A percentile compares a stretch with the other conserved stretches of the same genome.
Conservation (phyloP, 2,329 filamentous ascomycete genomes). For the Truncatella angustata region DNA sequence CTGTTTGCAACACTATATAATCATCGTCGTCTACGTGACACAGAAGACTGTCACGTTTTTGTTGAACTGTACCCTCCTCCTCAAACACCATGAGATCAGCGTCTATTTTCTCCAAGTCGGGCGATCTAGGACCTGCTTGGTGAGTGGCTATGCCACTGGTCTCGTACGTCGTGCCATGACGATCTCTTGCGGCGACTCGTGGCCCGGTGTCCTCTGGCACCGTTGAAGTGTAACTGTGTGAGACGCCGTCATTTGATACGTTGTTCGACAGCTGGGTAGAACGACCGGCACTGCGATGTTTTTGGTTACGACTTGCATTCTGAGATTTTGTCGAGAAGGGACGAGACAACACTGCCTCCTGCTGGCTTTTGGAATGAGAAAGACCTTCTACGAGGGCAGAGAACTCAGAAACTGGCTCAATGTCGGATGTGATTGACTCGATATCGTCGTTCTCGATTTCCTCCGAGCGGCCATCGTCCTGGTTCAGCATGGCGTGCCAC, state of each 20-base stretch:
- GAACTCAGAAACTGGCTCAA: not conserved
- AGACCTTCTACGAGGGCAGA: not conserved
- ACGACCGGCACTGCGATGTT: too few species aligned
- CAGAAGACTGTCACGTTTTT: constrained; percentile 20
- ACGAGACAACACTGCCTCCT: constrained; percentile 10
- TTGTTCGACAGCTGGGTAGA: too few species aligned
- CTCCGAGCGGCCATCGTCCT: too few species aligned
- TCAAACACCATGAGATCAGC: constrained; percentile 22
- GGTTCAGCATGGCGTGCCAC: too few species aligned
- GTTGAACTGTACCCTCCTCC: constrained; percentile 14
- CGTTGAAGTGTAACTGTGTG: too few species aligned
- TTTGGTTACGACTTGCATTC: constrained; percentile 28
- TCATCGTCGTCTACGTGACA: constrained; percentile 25
- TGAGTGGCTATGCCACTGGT: too few species aligned
- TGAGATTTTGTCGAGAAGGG: constrained; percentile 34
- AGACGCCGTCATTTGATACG: too few species aligned
- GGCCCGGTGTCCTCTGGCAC: too few species aligned
- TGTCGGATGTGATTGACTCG: not conserved
- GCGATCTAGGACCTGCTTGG: constrained; percentile 12
- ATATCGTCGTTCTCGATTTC: too few species aligned
- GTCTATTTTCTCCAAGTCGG: constrained; percentile 19
- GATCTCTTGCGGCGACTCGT: too few species aligned
- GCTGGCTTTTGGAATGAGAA: not conserved
- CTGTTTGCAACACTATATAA: constrained; percentile 16
- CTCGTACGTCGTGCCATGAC: too few species aligned